A percentile compares a stretch with the other conserved stretches of the same genome.
Conservation (phyloP, 345 rosid genomes). For the Citrus glauca region DNA sequence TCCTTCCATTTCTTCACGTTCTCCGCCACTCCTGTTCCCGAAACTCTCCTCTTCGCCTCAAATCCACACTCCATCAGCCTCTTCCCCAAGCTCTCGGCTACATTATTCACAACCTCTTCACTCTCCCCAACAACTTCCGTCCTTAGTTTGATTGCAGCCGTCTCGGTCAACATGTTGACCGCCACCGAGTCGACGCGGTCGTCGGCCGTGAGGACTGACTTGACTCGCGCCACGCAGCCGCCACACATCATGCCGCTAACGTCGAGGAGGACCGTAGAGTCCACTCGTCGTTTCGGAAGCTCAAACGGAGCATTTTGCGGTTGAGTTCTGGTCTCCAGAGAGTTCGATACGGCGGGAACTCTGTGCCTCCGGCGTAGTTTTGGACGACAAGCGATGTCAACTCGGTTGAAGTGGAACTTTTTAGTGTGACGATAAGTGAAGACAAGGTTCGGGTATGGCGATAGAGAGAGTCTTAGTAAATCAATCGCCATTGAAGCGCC, state of each 20-base stretch:
- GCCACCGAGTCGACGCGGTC: conserved; percentile 77
- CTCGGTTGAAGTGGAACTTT: conserved; percentile 3
- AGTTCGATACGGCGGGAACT: conserved; percentile 24
- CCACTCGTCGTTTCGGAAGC: conserved; percentile 11
- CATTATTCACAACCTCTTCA: conserved; percentile 22
- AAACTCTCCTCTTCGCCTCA: conserved; percentile 66
- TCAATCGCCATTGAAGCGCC: conserved; percentile 38
- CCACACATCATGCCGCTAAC: conserved; percentile 97
- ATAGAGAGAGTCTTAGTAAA: conserved; percentile 37
- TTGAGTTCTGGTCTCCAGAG: conserved; percentile 47
- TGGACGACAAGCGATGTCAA: conserved; percentile 13
- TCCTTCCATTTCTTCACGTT: conserved; percentile 81
- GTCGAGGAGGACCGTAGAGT: conserved; percentile 59
- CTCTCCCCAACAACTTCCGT: conserved; percentile 26
- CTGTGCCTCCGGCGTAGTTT: background rate
- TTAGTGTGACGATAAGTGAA: conserved; percentile 6
- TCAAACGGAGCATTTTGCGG: conserved; percentile 20
- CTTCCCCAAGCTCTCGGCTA: conserved; percentile 62
- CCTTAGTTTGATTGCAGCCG: conserved; percentile 70
- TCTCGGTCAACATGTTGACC: conserved; percentile 89
- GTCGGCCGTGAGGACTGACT: conserved; percentile 64
- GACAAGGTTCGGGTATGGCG: conserved; percentile 28
- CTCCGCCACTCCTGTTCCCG: conserved; percentile 73
- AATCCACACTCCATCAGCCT: conserved; percentile 84
- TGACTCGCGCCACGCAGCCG: conserved; percentile 83